phyloP scores from a whole-genome alignment of 192 early-diverging fungal genomes.

The Coemansia nantahalensis region DNA sequence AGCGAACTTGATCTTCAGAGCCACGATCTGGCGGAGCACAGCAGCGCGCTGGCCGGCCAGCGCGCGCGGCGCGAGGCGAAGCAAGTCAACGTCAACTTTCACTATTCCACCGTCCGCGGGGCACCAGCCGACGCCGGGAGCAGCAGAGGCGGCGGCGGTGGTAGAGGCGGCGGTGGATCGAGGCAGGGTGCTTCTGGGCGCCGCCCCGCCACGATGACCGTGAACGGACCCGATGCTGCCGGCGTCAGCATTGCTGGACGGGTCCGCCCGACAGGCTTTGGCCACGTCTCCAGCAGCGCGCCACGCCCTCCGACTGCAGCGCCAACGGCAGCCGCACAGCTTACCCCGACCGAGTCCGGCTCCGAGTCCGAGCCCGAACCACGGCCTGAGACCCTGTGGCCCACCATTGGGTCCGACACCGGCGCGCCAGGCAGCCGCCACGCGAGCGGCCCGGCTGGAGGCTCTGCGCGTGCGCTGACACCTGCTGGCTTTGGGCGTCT shows the following conservation, averaged over 20 bases:
- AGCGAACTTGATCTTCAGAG: constrained; percentile 87
- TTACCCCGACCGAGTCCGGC: too few relatives aligned
- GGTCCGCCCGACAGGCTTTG: constrained; percentile 41
- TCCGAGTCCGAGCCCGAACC: constrained; percentile 15
- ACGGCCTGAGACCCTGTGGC: constrained; percentile 28
- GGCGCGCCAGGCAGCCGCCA: neutral
- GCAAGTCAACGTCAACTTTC: constrained; percentile 38
- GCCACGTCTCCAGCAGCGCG: constrained; percentile 12
- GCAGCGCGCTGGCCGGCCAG: constrained; percentile 31
- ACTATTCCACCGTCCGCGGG: constrained; percentile 15
- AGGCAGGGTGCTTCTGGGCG: constrained; percentile 5
- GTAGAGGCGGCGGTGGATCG: constrained; percentile 1
- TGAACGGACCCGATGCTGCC: constrained; percentile 33
- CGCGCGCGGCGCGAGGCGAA: constrained; percentile 36
- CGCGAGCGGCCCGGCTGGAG: neutral
- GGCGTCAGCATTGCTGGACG: constrained; percentile 45
- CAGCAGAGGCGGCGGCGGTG: constrained; percentile 4
- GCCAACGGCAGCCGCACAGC: too few relatives aligned
- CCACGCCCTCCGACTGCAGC: neutral
- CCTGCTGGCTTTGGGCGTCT: constrained; percentile 28
- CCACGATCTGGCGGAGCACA: constrained; percentile 68
- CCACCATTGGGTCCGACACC: constrained; percentile 22
- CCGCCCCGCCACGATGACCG: constrained; percentile 37
- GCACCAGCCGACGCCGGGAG: neutral
- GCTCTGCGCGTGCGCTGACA: constrained; percentile 7